Base-by-base conservation (phyloP, 495 filamentous ascomycete genomes). In the Aspergillus coremiiformis region DNA sequence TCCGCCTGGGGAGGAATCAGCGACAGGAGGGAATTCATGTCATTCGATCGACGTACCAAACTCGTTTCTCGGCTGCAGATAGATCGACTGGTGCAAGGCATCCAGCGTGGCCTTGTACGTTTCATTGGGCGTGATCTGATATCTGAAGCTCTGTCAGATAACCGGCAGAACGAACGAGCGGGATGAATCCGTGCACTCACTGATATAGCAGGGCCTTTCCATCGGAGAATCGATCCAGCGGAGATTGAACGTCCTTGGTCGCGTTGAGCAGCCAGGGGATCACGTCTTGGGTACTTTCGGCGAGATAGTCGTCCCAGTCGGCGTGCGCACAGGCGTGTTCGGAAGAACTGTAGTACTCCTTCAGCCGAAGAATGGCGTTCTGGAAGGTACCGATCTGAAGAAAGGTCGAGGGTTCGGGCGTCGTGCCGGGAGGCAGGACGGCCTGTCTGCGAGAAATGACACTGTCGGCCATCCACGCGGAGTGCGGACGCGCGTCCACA, bases 381-480 rank as follows among this genome's bases (percentile, higher is more conserved):
- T 74, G 70, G 29, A 70, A 68, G 39, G 72, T 41, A 7, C 71
- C 73, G 22, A 72, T 63, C 48, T 74, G 66, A 11, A 76, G 53
- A 26, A 65, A 58, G 12, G 64, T 60, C 10, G 73, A 70, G 1
- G 62, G 47, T 11, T 64, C 65, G 8, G 44, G 27, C 19, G 62
- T 59, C 0, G 45, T 44, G 3, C 51, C 52, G 2, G 49, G n/a
- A 35, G 59, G 57, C 39, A 69, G 59, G 49, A 72, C 44, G 17
- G 67, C 56, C 20, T 78, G 72, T 26, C 69, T 68, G 26, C 69
- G 67, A 7, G 62, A 54, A 47, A 79, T 78, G 53, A 76, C 66
- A 44, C 72, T 76, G 55, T 78, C 70, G 30, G 74, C 69, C 73
- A 76, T 73, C 63, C 69, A 65, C 23, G 64, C 60, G 26, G 73